Percentiles rank a stretch among this genome's conserved stretches.
phyloP scores from a whole-genome alignment of 139 green algal species.

The Deuterostichococcus epilithicus region DNA sequence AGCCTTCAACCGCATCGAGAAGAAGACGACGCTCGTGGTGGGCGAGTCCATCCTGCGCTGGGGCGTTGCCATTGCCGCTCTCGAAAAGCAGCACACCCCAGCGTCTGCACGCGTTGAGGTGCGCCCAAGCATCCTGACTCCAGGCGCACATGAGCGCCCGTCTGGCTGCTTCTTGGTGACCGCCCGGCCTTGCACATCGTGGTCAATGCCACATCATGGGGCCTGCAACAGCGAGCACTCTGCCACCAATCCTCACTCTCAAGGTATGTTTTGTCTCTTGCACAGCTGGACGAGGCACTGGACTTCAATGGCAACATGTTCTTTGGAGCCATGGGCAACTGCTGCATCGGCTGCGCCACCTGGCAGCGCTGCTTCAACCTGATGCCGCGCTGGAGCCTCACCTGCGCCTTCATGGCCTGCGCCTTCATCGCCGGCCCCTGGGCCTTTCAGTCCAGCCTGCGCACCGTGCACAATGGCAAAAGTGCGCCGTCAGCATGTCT shows the following conservation, averaged over 20 bases:
- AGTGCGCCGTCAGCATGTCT: neutral
- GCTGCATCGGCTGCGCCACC: conserved; percentile 32
- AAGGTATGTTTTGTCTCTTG: neutral
- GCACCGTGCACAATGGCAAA: neutral
- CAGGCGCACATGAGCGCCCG: neutral
- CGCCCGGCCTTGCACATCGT: neutral
- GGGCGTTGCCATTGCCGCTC: neutral
- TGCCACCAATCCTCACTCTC: neutral
- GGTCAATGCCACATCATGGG: neutral
- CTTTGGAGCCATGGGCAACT: conserved; percentile 14
- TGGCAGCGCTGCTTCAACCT: conserved; percentile 44
- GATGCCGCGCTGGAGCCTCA: conserved; percentile 21
- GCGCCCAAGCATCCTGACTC: neutral
- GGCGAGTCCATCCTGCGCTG: conserved; percentile 36
- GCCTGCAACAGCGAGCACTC: neutral
- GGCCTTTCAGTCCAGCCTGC: conserved; percentile 23
- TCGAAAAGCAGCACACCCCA: neutral
- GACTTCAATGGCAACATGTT: conserved; percentile 33
- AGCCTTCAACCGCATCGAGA: conserved; percentile 25
- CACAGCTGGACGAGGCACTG: conserved; percentile 23
- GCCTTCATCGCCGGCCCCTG: conserved; percentile 28
- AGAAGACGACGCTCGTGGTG: conserved; percentile 7
- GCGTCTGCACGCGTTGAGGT: neutral
- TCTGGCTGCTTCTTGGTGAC: neutral
- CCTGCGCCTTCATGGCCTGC: conserved; percentile 7